Evolutionary conservation across 495 filamentous ascomycete genomes (phyloP), one percentile per base, ranked within the genome.

Genomic region (Elasticomyces elasticus): DNA sequence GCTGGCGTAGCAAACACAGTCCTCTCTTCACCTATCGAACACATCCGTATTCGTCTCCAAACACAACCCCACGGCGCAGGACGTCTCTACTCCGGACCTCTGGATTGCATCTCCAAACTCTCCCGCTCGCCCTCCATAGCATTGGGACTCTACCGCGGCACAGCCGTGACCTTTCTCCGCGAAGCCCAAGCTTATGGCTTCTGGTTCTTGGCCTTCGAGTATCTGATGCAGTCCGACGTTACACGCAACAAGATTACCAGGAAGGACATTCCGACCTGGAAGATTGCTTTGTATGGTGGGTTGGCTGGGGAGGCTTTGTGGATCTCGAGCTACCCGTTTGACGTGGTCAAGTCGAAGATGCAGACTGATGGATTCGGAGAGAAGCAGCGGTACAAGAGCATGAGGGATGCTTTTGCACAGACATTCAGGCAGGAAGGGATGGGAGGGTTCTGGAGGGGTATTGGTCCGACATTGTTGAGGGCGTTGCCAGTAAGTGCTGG

Each of bases 341-440:
- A 98, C 70, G 92, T 97, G 25, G 72, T 98, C 67, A 98, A 98
- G 85, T 94, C 87, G 70, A 96, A 94, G 80, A 94, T 97, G 91
- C 92, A 98, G 78, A 94, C 81, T 57, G 92, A 98, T 74, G 90
- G 87, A 20, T 89, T 96, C 64, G 80, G 80, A 0, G 40, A 50
- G 25, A 68, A 77, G 51, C 79, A 77, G 77, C 73, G 75, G 64
- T 97, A 85, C 70, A 79, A 72, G 73, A 83, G 70, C 50, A 95
- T 95, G 89, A 77, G 81, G 41, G 89, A 96, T 70, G 92, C 87
- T 72, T 94, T 95, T 69, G 74, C 71, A 59, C 83, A 95, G 79
- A 89, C 84, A 23, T 94, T 78, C 72, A 71, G 77, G 44, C 72
- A 69, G 22, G 89, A 95, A 69, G 92, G 92, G 4, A 55, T 80